phyloP scores from a whole-genome alignment of 2,329 filamentous ascomycete genomes.

The Acrocalymma vagum region DNA sequence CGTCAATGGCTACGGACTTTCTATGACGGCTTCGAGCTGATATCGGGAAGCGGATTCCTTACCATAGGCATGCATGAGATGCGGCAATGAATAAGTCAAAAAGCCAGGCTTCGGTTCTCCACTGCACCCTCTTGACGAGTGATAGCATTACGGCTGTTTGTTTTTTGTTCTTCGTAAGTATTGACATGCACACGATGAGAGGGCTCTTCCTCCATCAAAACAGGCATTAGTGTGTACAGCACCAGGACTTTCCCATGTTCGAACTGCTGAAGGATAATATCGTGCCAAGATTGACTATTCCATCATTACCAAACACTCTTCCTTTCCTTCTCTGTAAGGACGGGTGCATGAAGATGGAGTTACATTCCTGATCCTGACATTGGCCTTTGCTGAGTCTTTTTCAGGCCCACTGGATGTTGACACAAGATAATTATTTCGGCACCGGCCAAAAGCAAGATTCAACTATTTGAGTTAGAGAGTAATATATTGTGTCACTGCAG shows the following conservation, averaged over 20 bases:
- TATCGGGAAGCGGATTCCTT: slow-evolving; percentile 40
- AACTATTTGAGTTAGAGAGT: too few species aligned
- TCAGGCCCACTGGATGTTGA: slow-evolving; percentile 1
- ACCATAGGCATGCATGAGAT: slow-evolving; percentile 45
- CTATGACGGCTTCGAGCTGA: slow-evolving; percentile 45
- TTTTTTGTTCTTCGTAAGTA: too few species aligned
- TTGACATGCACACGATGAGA: slow-evolving; percentile 13
- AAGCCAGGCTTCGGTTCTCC: slow-evolving; percentile 34
- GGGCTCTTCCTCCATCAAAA: slow-evolving; percentile 25
- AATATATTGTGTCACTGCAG: slow-evolving; percentile 6
- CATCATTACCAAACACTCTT: slow-evolving; percentile 73
- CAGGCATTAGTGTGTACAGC: slow-evolving; percentile 79
- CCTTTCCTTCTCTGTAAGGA: slow-evolving; percentile 59
- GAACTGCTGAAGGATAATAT: slow-evolving; percentile 72
- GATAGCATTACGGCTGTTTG: too few species aligned
- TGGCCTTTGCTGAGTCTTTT: slow-evolving; percentile 8
- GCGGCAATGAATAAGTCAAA: slow-evolving; percentile 49
- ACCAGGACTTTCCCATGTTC: slow-evolving; percentile 66
- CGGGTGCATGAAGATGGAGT: slow-evolving; percentile 71
- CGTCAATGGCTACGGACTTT: slow-evolving; percentile 52
- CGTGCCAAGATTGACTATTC: slow-evolving; percentile 69
- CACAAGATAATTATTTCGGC: too few species aligned
- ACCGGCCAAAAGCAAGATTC: too few species aligned
- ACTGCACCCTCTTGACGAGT: slow-evolving; percentile 27
- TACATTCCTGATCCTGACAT: slow-evolving; percentile 53